Base-by-base conservation (phyloP, 768 basidiomycete genomes). In the Pleurotus sapidus region DNA sequence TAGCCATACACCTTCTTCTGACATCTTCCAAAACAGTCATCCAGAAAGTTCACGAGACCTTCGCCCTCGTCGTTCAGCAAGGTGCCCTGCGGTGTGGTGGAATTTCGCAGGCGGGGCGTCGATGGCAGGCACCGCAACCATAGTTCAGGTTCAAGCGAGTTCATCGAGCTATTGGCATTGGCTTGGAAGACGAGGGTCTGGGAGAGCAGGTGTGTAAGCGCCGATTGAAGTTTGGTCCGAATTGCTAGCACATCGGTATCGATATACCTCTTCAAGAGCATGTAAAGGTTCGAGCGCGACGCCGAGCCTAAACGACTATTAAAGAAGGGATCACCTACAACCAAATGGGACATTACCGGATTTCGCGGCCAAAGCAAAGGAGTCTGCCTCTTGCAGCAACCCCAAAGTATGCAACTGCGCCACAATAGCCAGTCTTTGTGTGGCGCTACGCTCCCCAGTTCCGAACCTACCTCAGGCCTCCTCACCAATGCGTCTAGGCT, bases 1-100 rank as follows among this genome's bases (percentile, higher is more conserved):
- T 96, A 98, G 27, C 84, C 81, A 67, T 94, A 91, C 0, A 93
- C 91, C 2, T 88, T 89, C 69, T 89, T 93, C 60, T 88, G 66
- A 62, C 88, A 94, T 15, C 91, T 79, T 57, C 89, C 87, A 2
- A 90, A 77, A 65, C 93, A 96, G 50, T 95, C 93, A 61, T 98
- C 95, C 9, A 97, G 63, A 72, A 97, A 94, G 0, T 70, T 57
- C 15, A 89, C 72, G 24, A 87, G 81, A 43, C 77, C 75, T 5
- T 79, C 77, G 9, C 74, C 73, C 70, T 89, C 89, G 46, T 82
- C 83, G 2, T 73, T 75, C 18, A 88, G 72, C 4, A 74, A 66
- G 0, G 78, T 70, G 3, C 78, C 81, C 57, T 88, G 84, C 1
- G 82, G 83, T 2, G 81, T 70, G 58, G 77, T 68, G 1, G 75